Base-by-base conservation (phyloP, 306 rosid species). In the Cyamopsis tetragonoloba region DNA sequence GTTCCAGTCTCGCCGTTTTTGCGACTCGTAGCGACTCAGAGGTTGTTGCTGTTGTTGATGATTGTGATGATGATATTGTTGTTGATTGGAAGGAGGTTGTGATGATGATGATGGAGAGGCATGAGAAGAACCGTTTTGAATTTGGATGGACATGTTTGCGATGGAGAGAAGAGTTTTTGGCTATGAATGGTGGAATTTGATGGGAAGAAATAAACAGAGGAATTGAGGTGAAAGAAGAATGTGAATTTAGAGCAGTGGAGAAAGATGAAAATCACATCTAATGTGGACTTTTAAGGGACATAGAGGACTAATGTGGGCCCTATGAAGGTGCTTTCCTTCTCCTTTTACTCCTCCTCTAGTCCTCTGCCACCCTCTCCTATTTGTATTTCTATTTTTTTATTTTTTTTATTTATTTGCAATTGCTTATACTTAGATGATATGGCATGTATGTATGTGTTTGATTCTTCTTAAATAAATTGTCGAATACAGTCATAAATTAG, bases 1-100 rank as follows among this genome's bases (percentile, higher is more conserved):
- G 84, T 91, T 91, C 97, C 97, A 91, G 64, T 91, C 97, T 13
- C 97, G 23, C 48, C 87, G 63, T 43, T 91, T 91, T 56, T 91
- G 97, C 0, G 97, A 91, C 51, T 91, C 97, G 23, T 91, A 88
- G 2, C 97, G 80, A 86, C 96, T 91, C 50, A 84, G 32, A 4
- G 71, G 77, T 28, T 38, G 80, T 5, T 61, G 84, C 1, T 10
- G 32, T 0, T 34, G 65, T 0, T 20, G 32, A 4, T 50, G 14
- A 13, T 43, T 70, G 0, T 62, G 66, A 30, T 64, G 28, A 0
- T 46, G 22, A 7, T 61, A 18, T 19, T n/a, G n/a, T 18, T 70
- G 81, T 0, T 65, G 59, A 34, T 66, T 48, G 31, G 37, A 55
- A 22, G 66, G 50, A 3, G 55, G 1, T 27, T 47, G 15, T 15